A percentile compares a stretch with the other conserved stretches of the same genome.
These are phyloP conservation scores for Ceratocystis cacaofunesta DNA, from an alignment of 2,329 filamentous ascomycete species.

Conservation along the genomic window DNA sequence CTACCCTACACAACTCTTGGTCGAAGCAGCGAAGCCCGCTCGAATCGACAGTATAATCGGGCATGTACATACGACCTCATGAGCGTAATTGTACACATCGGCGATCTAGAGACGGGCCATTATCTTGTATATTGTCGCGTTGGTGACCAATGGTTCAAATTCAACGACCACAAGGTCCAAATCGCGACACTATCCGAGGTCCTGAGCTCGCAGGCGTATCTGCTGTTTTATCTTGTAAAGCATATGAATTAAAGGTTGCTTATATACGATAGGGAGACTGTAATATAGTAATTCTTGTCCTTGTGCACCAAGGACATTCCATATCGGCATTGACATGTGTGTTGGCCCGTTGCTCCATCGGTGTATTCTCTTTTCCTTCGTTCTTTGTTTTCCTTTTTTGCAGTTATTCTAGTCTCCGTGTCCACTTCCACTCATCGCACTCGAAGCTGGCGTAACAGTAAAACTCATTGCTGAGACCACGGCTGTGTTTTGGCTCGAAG, in stretches of 20 bases:
- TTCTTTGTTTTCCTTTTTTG: slow-evolving; percentile 13
- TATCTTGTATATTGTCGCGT: slow-evolving; percentile 82
- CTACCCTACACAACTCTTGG: slow-evolving; percentile 69
- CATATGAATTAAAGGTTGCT: slow-evolving; percentile 27
- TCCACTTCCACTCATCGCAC: slow-evolving; percentile 37
- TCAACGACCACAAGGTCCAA: slow-evolving; percentile 89
- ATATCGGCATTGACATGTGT: no score
- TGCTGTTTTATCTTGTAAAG: slow-evolving; percentile 72
- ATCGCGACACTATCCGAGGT: slow-evolving; percentile 73
- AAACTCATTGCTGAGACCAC: slow-evolving; percentile 67
- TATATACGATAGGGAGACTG: slow-evolving; percentile 1
- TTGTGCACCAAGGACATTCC: no score
- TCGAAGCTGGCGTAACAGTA: slow-evolving; percentile 68
- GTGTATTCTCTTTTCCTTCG: neutral
- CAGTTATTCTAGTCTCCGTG: slow-evolving; percentile 18
- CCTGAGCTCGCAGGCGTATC: slow-evolving; percentile 69
- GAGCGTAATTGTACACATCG: slow-evolving; percentile 83
- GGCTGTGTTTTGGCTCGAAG: slow-evolving; percentile 54
- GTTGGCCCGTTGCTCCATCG: neutral
- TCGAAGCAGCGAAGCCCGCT: slow-evolving; percentile 32
- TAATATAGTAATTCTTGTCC: neutral
- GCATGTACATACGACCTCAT: slow-evolving; percentile 74
- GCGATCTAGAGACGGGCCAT: slow-evolving; percentile 82
- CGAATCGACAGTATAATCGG: slow-evolving; percentile 41
- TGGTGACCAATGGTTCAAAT: slow-evolving; percentile 80